These are phyloP conservation scores for Halocafeteria seosinensis DNA, from an alignment of 108 stramenopile genomes.

Conservation along the genomic window DNA sequence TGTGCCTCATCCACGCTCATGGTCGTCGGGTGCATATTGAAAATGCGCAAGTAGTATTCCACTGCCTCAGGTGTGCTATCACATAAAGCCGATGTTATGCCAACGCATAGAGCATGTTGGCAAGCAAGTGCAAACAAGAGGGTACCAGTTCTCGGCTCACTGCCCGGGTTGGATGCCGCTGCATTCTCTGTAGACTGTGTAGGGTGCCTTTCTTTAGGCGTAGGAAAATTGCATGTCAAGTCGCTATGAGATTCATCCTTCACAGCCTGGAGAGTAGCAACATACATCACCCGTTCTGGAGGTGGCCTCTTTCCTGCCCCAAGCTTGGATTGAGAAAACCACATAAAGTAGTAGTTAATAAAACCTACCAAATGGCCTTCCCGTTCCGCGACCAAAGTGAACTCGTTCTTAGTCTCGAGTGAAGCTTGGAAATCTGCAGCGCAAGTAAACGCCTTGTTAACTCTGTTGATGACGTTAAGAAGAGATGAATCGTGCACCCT, in stretches of 20 bases:
- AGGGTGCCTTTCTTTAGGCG: too few species aligned
- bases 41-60: background rate
- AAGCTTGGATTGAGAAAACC: background rate
- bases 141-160: background rate
- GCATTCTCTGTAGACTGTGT: background rate
- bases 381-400: background rate
- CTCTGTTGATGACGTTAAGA: background rate
- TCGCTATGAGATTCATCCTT: background rate
- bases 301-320: background rate
- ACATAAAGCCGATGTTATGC: background rate
- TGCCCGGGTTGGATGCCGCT: background rate
- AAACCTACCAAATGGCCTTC: background rate
- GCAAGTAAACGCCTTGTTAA: background rate
- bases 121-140: background rate
- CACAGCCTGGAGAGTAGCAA: background rate
- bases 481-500: background rate
- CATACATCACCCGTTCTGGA: background rate
- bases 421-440: background rate
- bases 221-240: too few species aligned
- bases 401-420: background rate
- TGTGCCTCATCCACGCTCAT: too few species aligned
- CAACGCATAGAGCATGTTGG: background rate
- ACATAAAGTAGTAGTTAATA: constrained; percentile 2
- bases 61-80: background rate
- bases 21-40: background rate